phyloP scores from a whole-genome alignment of 2,329 filamentous ascomycete species.

The Alternaria rosae region DNA sequence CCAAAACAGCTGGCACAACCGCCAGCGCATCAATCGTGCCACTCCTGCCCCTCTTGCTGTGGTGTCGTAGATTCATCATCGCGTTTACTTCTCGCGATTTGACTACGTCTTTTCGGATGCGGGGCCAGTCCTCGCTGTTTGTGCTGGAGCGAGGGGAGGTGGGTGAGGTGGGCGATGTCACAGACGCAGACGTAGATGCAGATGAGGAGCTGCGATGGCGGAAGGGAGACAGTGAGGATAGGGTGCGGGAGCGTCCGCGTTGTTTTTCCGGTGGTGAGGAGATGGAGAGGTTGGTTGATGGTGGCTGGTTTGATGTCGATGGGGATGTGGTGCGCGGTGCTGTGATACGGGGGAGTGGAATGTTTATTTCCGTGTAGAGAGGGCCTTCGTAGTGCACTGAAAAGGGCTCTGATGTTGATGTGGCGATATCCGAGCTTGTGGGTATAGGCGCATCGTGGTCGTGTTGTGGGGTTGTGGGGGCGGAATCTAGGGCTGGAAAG shows the following conservation, averaged over 20 bases:
- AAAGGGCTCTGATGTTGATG: not conserved
- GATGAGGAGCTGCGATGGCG: constrained; percentile 30
- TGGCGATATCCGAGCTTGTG: not conserved
- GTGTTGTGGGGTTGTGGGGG: constrained; percentile 7
- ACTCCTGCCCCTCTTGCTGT: constrained; percentile 23
- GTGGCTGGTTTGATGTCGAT: constrained; percentile 7
- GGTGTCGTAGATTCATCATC: constrained; percentile 35
- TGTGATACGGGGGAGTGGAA: constrained; percentile 37
- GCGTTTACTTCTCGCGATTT: constrained; percentile 31
- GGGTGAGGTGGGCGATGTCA: constrained; percentile 15
- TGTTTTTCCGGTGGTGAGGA: not conserved
- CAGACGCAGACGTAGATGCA: constrained; percentile 10
- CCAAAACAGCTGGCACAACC: constrained; percentile 44
- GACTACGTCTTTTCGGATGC: constrained; percentile 29
- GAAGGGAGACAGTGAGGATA: constrained; percentile 36
- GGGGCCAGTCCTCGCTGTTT: constrained; percentile 26
- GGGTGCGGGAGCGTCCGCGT: constrained; percentile 29
- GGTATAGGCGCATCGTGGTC: not conserved
- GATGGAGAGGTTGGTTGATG: not conserved
- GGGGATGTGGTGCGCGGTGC: constrained; percentile 3
- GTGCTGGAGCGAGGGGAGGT: not conserved
- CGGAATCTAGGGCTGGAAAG: constrained; percentile 1
- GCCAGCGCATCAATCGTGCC: constrained; percentile 45
- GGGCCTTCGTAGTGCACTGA: constrained; percentile 28
- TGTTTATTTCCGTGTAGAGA: constrained; percentile 46